These are phyloP conservation scores for Eucalyptus guilfoylei DNA, from an alignment of 345 rosid genomes.

Conservation along the genomic window DNA sequence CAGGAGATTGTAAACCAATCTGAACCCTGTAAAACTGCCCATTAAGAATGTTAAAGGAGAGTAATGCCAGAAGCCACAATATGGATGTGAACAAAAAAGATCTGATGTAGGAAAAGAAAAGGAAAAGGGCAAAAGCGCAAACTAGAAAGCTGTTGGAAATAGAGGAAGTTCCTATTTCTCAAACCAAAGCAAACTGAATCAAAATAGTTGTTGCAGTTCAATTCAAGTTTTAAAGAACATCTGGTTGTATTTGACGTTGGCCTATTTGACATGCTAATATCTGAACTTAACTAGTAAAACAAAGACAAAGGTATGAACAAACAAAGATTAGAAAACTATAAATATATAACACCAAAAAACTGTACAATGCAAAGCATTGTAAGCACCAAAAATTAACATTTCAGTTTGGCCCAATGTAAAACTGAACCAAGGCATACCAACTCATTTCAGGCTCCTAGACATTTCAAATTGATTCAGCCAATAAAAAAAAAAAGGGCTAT, in stretches of 20 bases:
- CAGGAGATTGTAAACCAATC: conserved; percentile 85
- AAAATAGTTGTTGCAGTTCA: background rate
- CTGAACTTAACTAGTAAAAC: background rate
- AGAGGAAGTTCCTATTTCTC: background rate
- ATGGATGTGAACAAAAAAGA: background rate
- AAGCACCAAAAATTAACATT: background rate
- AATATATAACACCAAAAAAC: background rate
- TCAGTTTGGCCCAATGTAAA: background rate
- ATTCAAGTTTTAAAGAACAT: background rate
- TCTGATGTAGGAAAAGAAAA: background rate
- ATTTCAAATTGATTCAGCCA: background rate
- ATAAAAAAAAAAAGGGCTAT: background rate
- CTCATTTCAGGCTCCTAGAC: background rate
- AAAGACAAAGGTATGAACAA: background rate
- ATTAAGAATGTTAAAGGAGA: conserved; percentile 33
- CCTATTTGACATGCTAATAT: background rate
- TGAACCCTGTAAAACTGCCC: conserved; percentile 99
- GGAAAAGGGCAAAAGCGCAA: background rate
- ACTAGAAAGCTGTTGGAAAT: background rate
- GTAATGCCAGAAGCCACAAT: background rate
- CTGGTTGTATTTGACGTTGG: background rate
- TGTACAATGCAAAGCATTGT: background rate
- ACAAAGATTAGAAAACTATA: background rate
- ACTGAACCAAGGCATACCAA: background rate
- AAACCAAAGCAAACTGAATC: background rate